Conservation (phyloP, 1,139 yeast species). For the Suhomyces taliae region DNA sequence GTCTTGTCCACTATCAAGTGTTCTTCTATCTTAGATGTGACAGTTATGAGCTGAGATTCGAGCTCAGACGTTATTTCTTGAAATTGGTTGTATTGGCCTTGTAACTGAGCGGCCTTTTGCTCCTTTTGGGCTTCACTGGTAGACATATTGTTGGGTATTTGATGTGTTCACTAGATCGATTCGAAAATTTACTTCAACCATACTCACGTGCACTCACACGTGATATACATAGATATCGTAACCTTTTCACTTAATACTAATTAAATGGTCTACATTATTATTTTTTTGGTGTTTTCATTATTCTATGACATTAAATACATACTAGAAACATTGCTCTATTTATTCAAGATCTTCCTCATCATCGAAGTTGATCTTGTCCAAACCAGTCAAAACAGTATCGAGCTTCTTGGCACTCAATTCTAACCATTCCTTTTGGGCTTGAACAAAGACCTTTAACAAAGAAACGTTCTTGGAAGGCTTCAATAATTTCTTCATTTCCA, state of each 20-base stretch:
- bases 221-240: not conserved
- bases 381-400: constrained; percentile 28
- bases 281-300: not conserved
- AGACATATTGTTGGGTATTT: constrained; percentile 7
- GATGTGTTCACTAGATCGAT: not conserved
- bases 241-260: too few species aligned
- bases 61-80: constrained; percentile 61
- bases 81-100: constrained; percentile 59
- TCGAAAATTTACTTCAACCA: not conserved
- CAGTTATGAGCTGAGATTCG: constrained; percentile 54
- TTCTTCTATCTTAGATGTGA: constrained; percentile 45
- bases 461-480: constrained; percentile 65
- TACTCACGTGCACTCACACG: not conserved
- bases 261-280: too few species aligned
- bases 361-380: constrained; percentile 36
- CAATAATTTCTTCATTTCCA: constrained; percentile 69
- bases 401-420: constrained; percentile 45
- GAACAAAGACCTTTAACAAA: constrained; percentile 60
- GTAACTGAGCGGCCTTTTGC: constrained; percentile 51
- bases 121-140: constrained; percentile 25
- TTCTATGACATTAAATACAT: not conserved
- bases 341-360: constrained; percentile 26
- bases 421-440: constrained; percentile 69
- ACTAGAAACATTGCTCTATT: not conserved
- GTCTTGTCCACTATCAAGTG: constrained; percentile 41